Base-by-base conservation (phyloP, 768 basidiomycete genomes). In the Lyophyllum semitale region DNA sequence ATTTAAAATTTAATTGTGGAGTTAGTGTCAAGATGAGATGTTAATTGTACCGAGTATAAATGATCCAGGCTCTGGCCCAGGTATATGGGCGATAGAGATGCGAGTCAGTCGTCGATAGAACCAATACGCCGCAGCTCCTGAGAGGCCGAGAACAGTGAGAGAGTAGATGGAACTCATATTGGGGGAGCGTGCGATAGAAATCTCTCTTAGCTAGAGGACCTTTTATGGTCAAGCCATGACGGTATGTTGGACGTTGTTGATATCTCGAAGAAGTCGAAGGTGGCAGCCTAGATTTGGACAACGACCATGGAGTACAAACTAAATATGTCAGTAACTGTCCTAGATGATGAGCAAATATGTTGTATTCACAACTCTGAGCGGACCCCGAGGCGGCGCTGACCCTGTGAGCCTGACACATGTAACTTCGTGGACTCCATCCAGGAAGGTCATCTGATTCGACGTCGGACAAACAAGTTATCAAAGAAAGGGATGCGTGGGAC, bases 41-140 rank as follows among this genome's bases (percentile, higher is more conserved):
- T 8, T 23, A 12, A n/a, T 22, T 18, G 1, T 56, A 82, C 61
- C 83, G 68, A 59, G 75, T 63, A 63, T 67, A 74, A 59, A 83
- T 54, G 54, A 74, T 55, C 64, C 70, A 57, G 67, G 74, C 64
- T 54, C 62, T 13, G 72, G 77, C 47, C 69, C 76, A 58, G 64
- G 72, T 30, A 71, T 57, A 50, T 66, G 67, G 11, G 74, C 58
- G 64, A 75, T 60, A 44, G 70, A 66, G 59, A 71, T 59, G 54
- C 76, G 53, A 58, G 68, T 58, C 66, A 63, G 48, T 67, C 65
- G 54, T 54, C 60, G 63, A 68, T 77, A 63, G 44, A 72, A 42
- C 17, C 50, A 55, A 47, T 69, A 75, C 11, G 64, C 40, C 26
- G 41, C 35, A 9, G 58, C 40, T 11, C 47, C 47, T 20, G 64